A percentile compares a stretch with the other conserved stretches of the same genome.
Evolutionary conservation across 148 eudicot genomes (phyloP).

Genomic region (Rhododendron ferrugineum): DNA sequence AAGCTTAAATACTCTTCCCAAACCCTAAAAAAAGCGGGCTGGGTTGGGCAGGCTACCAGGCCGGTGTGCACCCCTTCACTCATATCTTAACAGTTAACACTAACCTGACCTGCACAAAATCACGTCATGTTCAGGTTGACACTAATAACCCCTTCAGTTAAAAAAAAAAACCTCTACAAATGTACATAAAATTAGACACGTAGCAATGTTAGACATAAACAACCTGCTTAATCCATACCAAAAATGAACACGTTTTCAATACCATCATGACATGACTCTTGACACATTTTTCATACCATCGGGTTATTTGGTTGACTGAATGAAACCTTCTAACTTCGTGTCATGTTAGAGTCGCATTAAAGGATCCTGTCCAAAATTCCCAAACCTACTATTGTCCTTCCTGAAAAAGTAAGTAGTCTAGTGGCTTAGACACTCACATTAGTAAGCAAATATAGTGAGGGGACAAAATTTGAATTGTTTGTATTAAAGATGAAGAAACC

Average conservation of each 20-base stretch:
- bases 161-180: too few relatives aligned
- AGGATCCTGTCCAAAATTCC: not conserved
- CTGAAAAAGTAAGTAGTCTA: not conserved
- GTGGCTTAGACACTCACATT: not conserved
- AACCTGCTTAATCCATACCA: not conserved
- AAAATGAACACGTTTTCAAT: not conserved
- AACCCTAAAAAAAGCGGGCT: too few relatives aligned
- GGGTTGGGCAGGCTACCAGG: too few relatives aligned
- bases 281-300: not conserved
- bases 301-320: not conserved
- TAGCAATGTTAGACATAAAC: not conserved
- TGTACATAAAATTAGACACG: too few relatives aligned
- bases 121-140: not conserved
- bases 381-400: not conserved
- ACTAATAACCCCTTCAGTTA: not conserved
- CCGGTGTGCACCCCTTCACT: too few relatives aligned
- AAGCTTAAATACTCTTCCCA: too few relatives aligned
- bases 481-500: not conserved
- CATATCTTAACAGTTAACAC: not conserved
- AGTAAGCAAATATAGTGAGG: not conserved
- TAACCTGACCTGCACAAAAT: not conserved
- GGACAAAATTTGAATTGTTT: not conserved
- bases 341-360: not conserved
- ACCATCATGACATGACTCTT: not conserved
- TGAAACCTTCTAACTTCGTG: not conserved